Evolutionary conservation across 1,284 basidiomycete genomes (phyloP), one percentile per base, ranked within the genome.

Genomic region (Trichosporon coremiiforme): DNA sequence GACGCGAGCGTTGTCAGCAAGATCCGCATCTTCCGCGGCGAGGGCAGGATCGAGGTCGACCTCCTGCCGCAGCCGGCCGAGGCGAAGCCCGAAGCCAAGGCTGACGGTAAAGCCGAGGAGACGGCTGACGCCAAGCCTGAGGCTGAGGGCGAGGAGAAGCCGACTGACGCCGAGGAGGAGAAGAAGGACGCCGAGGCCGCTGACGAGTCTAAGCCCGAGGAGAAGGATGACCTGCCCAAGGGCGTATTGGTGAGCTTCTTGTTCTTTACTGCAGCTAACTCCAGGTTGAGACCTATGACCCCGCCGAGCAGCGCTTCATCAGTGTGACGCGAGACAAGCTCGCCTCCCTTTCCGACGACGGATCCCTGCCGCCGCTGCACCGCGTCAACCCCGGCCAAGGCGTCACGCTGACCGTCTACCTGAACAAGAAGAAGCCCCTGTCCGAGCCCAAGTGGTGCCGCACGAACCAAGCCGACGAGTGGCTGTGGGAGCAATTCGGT

Each of bases 391-490:
- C 68, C 75, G 55, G 70, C 41, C 47, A 67, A 17, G 67, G 64
- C 13, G 71, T 85, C 65, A 80, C 80, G 15, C 74, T 86, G 15
- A 79, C 80, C 0, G 85, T 85, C 8, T 88, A 92, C 82, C 87
- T 98, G 68, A 95, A 98, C 82, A 91, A 89, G 69, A 89, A 89
- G 53, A 89, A 91, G 70, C 95, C 95, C 0, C 84, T 98, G 35
- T 94, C 93, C 9, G 95, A 98, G 82, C 93, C 95, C 2, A 91
- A 93, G 80, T 99, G 96, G 96, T 92, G 95, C 62, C 93, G 93
- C 81, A 92, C 91, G 3, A 95, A 95, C 60, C 93, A 95, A 79
- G 88, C 96, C 20, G 91, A 95, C 75, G 93, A 95, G 64, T 97
- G 94, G 93, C 85, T 98, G 71, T 89, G 89, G 77, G 92, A 90